These are phyloP conservation scores for Lachnellula occidentalis DNA, from an alignment of 2,329 filamentous ascomycete species.

Conservation along the genomic window DNA sequence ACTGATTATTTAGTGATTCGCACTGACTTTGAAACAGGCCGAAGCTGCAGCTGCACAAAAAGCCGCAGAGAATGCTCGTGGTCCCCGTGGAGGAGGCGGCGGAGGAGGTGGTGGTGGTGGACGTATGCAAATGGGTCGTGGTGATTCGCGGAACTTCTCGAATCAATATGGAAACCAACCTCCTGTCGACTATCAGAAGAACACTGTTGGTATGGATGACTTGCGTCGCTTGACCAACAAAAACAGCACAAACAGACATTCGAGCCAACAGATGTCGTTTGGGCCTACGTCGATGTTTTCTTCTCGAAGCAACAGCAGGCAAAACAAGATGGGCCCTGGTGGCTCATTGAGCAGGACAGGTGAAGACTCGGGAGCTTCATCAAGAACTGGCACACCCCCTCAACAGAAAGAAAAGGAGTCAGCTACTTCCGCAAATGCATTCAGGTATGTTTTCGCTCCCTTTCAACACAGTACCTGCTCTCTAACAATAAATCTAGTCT, in stretches of 20 bases:
- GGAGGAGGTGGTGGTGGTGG: slow-evolving; percentile 54
- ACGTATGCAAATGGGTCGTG: slow-evolving; percentile 70
- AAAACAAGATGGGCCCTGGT: slow-evolving; percentile 66
- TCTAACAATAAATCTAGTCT: slow-evolving; percentile 38
- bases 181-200: slow-evolving; percentile 64
- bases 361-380: slow-evolving; percentile 83
- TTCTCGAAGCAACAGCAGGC: slow-evolving; percentile 86
- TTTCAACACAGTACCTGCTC: neutral
- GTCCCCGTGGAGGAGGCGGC: slow-evolving; percentile 54
- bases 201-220: slow-evolving; percentile 87
- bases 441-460: slow-evolving; percentile 62
- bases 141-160: slow-evolving; percentile 81
- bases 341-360: slow-evolving; percentile 65
- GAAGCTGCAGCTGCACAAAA: slow-evolving; percentile 76
- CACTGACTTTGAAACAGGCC: slow-evolving; percentile 38
- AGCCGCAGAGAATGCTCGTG: slow-evolving; percentile 64
- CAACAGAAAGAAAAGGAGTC: slow-evolving; percentile 58
- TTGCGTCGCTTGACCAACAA: slow-evolving; percentile 72
- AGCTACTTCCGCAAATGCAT: slow-evolving; percentile 77
- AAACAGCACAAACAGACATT: slow-evolving; percentile 48
- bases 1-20: slow-evolving; percentile 3
- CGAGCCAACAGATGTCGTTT: slow-evolving; percentile 59
- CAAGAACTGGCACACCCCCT: slow-evolving; percentile 83
- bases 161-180: slow-evolving; percentile 64
- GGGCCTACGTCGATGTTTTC: slow-evolving; percentile 84